Conservation (phyloP, 352 stramenopile species). For the Phytophthora brassicae region DNA sequence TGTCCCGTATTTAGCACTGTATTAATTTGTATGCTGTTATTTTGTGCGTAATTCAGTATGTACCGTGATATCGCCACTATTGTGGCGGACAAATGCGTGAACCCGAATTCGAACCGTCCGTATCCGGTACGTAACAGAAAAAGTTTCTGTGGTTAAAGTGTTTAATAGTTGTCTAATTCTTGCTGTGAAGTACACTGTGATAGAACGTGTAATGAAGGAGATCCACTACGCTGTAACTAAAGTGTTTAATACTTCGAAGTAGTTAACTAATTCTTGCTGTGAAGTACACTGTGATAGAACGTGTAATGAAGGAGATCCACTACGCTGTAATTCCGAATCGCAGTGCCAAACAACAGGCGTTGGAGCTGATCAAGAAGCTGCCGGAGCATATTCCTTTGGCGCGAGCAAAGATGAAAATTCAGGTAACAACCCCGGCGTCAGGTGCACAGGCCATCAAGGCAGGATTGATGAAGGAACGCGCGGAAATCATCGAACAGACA, state of each 20-base stretch:
- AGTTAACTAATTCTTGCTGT: too few relatives aligned
- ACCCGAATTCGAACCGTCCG: conserved; percentile 93
- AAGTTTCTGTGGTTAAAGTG: neutral
- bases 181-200: conserved; percentile 91
- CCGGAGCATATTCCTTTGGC: conserved; percentile 93
- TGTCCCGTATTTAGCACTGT: neutral
- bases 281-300: conserved; percentile 95
- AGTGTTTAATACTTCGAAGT: too few relatives aligned
- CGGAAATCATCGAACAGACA: conserved; percentile 67
- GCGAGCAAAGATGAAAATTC: conserved; percentile 97
- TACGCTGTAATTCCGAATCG: conserved; percentile 95
- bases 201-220: conserved; percentile 96
- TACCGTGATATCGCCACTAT: conserved; percentile 96
- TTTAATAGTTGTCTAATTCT: too few relatives aligned
- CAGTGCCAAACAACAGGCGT: conserved; percentile 95
- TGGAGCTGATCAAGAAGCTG: conserved; percentile 97
- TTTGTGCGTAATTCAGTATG: conserved; percentile 63
- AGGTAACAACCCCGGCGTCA: conserved; percentile 59
- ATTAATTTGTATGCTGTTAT: neutral
- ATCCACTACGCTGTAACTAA: conserved; percentile 95
- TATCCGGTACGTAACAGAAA: conserved; percentile 81
- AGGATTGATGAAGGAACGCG: conserved; percentile 58
- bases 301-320: conserved; percentile 96
- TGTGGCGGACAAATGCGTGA: conserved; percentile 97
- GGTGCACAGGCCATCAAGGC: conserved; percentile 62